These are phyloP conservation scores for Chaetomium sp. DNA, from an alignment of 2,329 filamentous ascomycete species.

Conservation along the genomic window DNA sequence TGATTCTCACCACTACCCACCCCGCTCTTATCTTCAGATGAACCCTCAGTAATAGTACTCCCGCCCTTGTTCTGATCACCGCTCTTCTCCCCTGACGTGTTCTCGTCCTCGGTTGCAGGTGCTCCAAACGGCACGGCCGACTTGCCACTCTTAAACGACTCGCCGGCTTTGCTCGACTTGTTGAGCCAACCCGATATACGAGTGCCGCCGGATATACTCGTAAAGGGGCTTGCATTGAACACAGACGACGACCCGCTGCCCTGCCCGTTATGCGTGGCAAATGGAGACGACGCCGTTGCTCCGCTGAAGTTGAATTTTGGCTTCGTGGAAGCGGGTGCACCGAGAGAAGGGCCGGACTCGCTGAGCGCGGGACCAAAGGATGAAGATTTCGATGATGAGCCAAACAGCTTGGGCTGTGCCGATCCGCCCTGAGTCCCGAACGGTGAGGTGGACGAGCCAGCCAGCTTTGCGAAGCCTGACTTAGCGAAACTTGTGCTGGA, in stretches of 20 bases:
- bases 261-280: slow-evolving; percentile 36
- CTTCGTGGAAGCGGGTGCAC: slow-evolving; percentile 24
- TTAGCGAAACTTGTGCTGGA: slow-evolving; percentile 59
- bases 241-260: slow-evolving; percentile 8
- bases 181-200: slow-evolving; percentile 41
- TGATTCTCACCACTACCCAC: slow-evolving; percentile 48
- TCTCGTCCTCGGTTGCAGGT: slow-evolving; percentile 58
- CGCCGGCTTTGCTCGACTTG: slow-evolving; percentile 63
- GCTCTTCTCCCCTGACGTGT: slow-evolving; percentile 41
- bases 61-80: slow-evolving; percentile 37
- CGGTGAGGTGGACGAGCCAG: slow-evolving; percentile 54
- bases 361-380: slow-evolving; percentile 32
- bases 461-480: slow-evolving; percentile 62
- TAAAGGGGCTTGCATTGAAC: slow-evolving; percentile 41
- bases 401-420: slow-evolving; percentile 45
- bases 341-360: slow-evolving; percentile 24
- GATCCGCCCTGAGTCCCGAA: slow-evolving; percentile 50
- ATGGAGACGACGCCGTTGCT: slow-evolving; percentile 37
- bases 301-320: slow-evolving; percentile 47
- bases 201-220: slow-evolving; percentile 42
- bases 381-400: slow-evolving; percentile 36
- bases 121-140: slow-evolving; percentile 70
- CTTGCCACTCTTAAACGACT: slow-evolving; percentile 50
- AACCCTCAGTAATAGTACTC: slow-evolving; percentile 36
- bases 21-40: slow-evolving; percentile 46